A percentile compares a stretch with the other conserved stretches of the same genome.
Conservation (phyloP, 2,329 filamentous ascomycete species). For the Fulvia fulva region DNA sequence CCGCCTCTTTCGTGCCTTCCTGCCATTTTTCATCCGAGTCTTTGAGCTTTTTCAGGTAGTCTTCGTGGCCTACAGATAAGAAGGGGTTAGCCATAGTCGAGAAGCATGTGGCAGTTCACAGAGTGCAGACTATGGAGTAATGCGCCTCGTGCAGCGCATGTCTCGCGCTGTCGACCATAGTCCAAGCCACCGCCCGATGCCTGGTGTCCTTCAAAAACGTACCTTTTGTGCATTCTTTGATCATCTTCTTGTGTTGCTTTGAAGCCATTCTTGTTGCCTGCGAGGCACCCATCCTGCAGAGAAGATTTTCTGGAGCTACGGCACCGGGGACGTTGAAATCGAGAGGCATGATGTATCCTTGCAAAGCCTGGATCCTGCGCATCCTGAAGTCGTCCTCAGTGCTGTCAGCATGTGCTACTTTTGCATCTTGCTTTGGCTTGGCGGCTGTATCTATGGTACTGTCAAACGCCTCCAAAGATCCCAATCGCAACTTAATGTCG, state of each 20-base stretch:
- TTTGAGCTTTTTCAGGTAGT: slow-evolving; percentile 12
- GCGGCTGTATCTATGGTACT: no score
- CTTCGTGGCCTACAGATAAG: no score
- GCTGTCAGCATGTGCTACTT: neutral
- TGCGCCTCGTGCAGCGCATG: no score
- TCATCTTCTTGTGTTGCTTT: slow-evolving; percentile 19
- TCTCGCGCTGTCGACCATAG: no score
- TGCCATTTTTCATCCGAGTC: slow-evolving; percentile 20
- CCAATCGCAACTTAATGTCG: neutral
- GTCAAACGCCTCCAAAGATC: no score
- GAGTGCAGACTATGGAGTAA: no score
- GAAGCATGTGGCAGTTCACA: no score
- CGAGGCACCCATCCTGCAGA: slow-evolving; percentile 15
- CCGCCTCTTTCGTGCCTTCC: slow-evolving; percentile 17
- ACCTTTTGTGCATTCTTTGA: slow-evolving; percentile 8
- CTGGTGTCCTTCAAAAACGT: no score
- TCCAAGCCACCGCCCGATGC: no score
- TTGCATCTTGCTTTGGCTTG: neutral
- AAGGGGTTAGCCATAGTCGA: no score
- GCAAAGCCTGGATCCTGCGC: slow-evolving; percentile 19
- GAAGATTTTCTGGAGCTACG: slow-evolving; percentile 10
- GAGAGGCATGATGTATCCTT: slow-evolving; percentile 21
- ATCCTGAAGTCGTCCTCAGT: slow-evolving; percentile 20
- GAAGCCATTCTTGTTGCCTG: slow-evolving; percentile 16
- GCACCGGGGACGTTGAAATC: slow-evolving; percentile 20